These are phyloP conservation scores for Talaromyces verruculosus DNA, from an alignment of 2,329 filamentous ascomycete genomes.

Conservation along the genomic window DNA sequence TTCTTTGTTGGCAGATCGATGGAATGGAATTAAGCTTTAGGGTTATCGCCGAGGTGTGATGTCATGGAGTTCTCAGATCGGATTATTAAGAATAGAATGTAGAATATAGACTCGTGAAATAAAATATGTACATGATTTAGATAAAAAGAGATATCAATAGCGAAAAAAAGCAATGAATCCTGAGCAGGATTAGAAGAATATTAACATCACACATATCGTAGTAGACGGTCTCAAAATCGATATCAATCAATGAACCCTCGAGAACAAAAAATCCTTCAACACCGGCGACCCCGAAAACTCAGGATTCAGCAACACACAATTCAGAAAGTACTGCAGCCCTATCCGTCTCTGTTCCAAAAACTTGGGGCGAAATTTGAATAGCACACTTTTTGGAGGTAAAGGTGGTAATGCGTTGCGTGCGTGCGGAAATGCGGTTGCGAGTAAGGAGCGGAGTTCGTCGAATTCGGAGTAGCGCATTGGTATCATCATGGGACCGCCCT, in stretches of 20 bases:
- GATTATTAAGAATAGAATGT: background rate
- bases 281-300: constrained; percentile 76
- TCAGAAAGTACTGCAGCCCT: constrained; percentile 88
- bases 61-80: background rate
- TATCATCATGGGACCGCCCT: constrained; percentile 59
- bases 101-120: background rate
- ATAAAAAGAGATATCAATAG: background rate
- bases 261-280: constrained; percentile 21
- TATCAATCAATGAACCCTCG: constrained; percentile 12
- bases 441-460: constrained; percentile 71
- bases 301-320: constrained; percentile 87
- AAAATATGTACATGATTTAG: background rate
- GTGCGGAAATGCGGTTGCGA: constrained; percentile 78
- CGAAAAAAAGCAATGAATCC: background rate
- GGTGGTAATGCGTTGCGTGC: constrained; percentile 83
- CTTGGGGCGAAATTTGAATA: constrained; percentile 73
- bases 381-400: constrained; percentile 85
- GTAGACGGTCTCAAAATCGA: background rate
- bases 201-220: background rate
- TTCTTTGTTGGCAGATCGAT: background rate
- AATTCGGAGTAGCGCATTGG: constrained; percentile 86
- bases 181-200: background rate
- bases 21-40: constrained; percentile 1
- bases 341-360: constrained; percentile 83
- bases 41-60: background rate